phyloP scores from a whole-genome alignment of 345 rosid species.

The Xanthoceras sorbifolium region DNA sequence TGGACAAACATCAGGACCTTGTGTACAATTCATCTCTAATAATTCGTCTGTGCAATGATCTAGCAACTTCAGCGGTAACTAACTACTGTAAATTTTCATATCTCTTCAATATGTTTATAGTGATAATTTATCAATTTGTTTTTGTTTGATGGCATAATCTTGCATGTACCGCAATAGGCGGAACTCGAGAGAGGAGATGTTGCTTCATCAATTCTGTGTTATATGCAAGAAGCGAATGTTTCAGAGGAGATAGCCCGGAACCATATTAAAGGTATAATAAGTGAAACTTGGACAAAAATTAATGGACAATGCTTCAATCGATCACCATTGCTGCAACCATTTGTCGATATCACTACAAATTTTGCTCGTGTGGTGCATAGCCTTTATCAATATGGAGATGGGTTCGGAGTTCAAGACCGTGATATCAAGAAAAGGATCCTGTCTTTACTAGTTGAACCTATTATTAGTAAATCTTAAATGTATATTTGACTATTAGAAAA shows the following conservation, averaged over 20 bases:
- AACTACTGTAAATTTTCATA: neutral
- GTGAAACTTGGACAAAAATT: constrained; percentile 41
- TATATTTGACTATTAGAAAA: too few species aligned
- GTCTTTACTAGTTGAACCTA: constrained; percentile 39
- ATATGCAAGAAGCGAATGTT: constrained; percentile 39
- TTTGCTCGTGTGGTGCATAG: constrained; percentile 44
- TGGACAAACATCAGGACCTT: constrained; percentile 29
- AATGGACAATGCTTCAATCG: constrained; percentile 27
- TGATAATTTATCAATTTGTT: neutral
- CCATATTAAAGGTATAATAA: constrained; percentile 33
- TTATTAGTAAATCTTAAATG: too few species aligned
- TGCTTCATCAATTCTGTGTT: constrained; percentile 44
- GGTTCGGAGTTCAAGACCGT: constrained; percentile 49
- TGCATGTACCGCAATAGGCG: constrained; percentile 27
- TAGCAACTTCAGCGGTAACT: constrained; percentile 45
- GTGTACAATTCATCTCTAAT: constrained; percentile 36
- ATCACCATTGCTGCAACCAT: constrained; percentile 20
- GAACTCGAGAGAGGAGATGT: constrained; percentile 59
- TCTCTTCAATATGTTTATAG: neutral
- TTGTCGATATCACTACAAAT: constrained; percentile 28
- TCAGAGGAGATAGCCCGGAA: constrained; percentile 38
- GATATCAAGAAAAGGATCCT: constrained; percentile 32
- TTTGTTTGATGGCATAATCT: neutral
- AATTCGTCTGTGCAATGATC: constrained; percentile 53
- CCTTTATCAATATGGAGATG: constrained; percentile 50